Evolutionary conservation across 2,329 filamentous ascomycete species (phyloP), one percentile per base, ranked within the genome.

Genomic region (Seiridium unicorne): DNA sequence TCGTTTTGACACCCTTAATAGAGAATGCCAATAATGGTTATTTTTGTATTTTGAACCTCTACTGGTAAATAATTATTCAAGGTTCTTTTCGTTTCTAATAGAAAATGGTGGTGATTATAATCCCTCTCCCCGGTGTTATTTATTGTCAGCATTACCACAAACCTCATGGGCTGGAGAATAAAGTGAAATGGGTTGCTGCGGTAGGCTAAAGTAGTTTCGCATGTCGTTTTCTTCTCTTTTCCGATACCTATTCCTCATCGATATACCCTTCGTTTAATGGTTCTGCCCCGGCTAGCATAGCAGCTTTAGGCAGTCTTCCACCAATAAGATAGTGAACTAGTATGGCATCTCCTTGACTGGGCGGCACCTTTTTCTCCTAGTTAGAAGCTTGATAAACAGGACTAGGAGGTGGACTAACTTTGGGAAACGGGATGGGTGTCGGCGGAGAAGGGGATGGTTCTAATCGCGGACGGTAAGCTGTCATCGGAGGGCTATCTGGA

Each of bases 251-350:
- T 26, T 26, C 51, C 6, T 46, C 53, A 44, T 57, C 55, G 44
- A 34, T 34, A 8, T 38, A 26, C 44, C 44, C 26, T 32, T 36
- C 55, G 31, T 81, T 78, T 53, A 90, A 76, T 31, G 84, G 79
- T 64, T 80, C 72, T 63, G 77, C 75, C 63, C 81, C 83, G 60
- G 85, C 89, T 68, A 76, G 71, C 64, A 76, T 76, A 60, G 88
- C 87, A 69, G 92, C 83, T 56, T 92, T 87, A 55, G 84, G 86
- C 65, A 80, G 79, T 69, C 86, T 86, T 68, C 87, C 85, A 69
- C 80, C 84, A 66, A 79, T 84, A 77, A 93, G 81, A 72, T 82
- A 79, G 60, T 78, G 76, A 63, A 94, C 81, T 73, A 94, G 80
- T 64, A 91, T 86, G 66, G 81, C 84, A 81, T 90, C 87, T 67